phyloP scores from a whole-genome alignment of 1,139 yeast species.

The Arxiozyma slooffiae region DNA sequence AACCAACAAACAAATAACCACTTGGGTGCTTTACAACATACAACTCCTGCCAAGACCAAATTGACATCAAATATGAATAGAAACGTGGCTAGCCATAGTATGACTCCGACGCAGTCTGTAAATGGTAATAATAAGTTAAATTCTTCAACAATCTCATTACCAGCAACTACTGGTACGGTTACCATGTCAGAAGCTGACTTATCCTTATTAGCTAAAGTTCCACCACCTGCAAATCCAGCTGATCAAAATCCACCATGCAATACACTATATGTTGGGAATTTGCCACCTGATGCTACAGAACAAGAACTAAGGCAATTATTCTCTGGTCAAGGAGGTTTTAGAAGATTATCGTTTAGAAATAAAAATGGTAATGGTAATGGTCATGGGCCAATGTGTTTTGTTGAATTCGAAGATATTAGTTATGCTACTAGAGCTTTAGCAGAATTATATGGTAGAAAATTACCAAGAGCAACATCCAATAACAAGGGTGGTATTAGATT shows the following conservation, averaged over 20 bases:
- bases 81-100: constrained; percentile 1
- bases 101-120: not conserved
- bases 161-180: constrained; percentile 2
- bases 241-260: constrained; percentile 99
- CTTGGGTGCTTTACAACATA: not conserved
- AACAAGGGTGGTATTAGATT: constrained; percentile 92
- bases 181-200: constrained; percentile 50
- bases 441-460: constrained; percentile 78
- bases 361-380: constrained; percentile 40
- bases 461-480: constrained; percentile 54
- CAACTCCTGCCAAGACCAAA: constrained; percentile 6
- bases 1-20: not conserved
- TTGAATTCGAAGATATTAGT: constrained; percentile 91
- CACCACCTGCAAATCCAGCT: constrained; percentile 97
- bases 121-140: not conserved
- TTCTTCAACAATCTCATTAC: constrained; percentile 3
- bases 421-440: constrained; percentile 91
- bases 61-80: not conserved
- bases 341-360: constrained; percentile 80
- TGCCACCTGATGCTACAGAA: constrained; percentile 96
- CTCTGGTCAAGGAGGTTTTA: constrained; percentile 84
- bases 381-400: constrained; percentile 98
- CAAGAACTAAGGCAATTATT: constrained; percentile 81
- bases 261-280: constrained; percentile 88
- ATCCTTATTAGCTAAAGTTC: constrained; percentile 63